These are phyloP conservation scores for Venturia asperata DNA, from an alignment of 2,329 filamentous ascomycete species.

Conservation along the genomic window DNA sequence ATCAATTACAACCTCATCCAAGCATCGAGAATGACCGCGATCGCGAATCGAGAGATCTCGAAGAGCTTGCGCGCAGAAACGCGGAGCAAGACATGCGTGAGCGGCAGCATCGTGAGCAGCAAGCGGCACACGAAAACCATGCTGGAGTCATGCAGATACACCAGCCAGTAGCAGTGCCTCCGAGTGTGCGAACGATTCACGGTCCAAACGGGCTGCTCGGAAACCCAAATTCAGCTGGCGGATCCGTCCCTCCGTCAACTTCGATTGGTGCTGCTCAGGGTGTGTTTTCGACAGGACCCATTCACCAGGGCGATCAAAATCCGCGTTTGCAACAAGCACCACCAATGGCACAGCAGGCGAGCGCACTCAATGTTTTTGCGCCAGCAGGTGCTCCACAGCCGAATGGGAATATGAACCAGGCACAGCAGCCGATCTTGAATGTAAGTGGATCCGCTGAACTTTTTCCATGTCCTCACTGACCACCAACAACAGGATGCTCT, in stretches of 20 bases:
- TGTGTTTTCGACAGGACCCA: conserved; percentile 33
- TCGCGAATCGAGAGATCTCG: conserved; percentile 48
- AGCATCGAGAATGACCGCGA: conserved; percentile 35
- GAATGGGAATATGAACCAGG: conserved; percentile 56
- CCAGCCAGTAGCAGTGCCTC: conserved; percentile 76
- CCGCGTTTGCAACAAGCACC: conserved; percentile 3
- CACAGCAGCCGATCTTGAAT: conserved; percentile 78
- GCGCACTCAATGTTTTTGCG: not conserved
- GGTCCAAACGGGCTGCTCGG: conserved; percentile 80
- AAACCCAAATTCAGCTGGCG: conserved; percentile 10
- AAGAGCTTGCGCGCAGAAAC: conserved; percentile 33
- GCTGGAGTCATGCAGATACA: conserved; percentile 85
- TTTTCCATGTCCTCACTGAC: conserved; percentile 12
- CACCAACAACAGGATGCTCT: conserved; percentile 57
- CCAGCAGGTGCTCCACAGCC: conserved; percentile 9
- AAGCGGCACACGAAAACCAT: conserved; percentile 67
- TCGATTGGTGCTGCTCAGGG: conserved; percentile 7
- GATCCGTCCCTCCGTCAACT: not conserved
- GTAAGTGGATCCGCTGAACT: conserved; percentile 39
- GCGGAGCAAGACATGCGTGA: conserved; percentile 54
- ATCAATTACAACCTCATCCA: conserved; percentile 30
- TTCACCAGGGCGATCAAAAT: not conserved
- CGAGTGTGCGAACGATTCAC: conserved; percentile 71
- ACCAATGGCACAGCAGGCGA: not conserved
- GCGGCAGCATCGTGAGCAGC: conserved; percentile 46